Evolutionary conservation across 345 rosid species (phyloP).

Genomic region (Stellera chamaejasme): DNA sequence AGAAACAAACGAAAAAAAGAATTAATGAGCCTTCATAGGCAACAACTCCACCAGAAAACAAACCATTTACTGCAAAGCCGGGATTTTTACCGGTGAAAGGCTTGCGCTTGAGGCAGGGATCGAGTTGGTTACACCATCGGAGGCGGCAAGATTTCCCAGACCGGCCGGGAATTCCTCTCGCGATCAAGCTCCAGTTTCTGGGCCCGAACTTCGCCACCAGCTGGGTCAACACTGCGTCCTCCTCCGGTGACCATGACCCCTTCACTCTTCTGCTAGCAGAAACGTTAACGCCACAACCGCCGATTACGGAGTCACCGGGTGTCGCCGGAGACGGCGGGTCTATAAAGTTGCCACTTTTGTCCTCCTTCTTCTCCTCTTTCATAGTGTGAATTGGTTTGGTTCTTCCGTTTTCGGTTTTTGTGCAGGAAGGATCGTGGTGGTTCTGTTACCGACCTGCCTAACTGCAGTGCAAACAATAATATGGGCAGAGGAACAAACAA

Average conservation of each 20-base stretch:
- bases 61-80: not conserved
- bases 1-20: not conserved
- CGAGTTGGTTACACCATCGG: conserved; percentile 86
- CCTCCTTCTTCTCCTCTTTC: conserved; percentile 18
- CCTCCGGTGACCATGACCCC: conserved; percentile 85
- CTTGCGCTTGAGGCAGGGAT: conserved; percentile 72
- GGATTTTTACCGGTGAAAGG: conserved; percentile 54
- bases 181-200: conserved; percentile 84
- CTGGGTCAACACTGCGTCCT: conserved; percentile 51
- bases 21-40: not conserved
- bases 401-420: conserved; percentile 8
- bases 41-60: too few relatives aligned
- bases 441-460: conserved; percentile 37
- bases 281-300: conserved; percentile 5
- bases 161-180: conserved; percentile 73
- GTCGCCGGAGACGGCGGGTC: conserved; percentile 19
- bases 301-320: conserved; percentile 4
- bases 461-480: conserved; percentile 42
- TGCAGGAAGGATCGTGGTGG: conserved; percentile 7
- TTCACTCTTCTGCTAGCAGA: conserved; percentile 38
- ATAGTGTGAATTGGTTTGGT: conserved; percentile 9
- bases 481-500: conserved; percentile 5
- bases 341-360: conserved; percentile 17
- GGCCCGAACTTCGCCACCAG: conserved; percentile 61
- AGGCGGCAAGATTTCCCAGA: conserved; percentile 85